Evolutionary conservation across 441 rosid genomes (phyloP).

Genomic region (Aquilaria agallochum): DNA sequence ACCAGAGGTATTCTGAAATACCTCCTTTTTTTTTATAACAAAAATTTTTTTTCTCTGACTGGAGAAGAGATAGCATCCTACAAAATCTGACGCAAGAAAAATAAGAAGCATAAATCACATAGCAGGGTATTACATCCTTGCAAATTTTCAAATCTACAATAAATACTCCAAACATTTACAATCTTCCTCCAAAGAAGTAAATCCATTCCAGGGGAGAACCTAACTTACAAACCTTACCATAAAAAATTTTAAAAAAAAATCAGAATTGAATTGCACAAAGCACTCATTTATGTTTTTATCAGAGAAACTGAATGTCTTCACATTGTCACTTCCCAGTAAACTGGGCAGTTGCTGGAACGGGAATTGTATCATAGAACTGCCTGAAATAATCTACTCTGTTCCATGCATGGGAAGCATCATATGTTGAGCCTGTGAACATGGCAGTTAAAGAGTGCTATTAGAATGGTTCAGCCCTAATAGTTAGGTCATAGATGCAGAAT

Average conservation of each 20-base stretch:
- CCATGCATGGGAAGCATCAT: slow-evolving; percentile 70
- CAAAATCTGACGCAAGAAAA: too few relatives aligned
- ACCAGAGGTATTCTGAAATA: too few relatives aligned
- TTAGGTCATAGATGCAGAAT: too few relatives aligned
- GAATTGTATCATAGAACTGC: slow-evolving; percentile 8
- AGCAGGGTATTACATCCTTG: too few relatives aligned
- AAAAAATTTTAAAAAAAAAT: not conserved
- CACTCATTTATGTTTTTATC: slow-evolving; percentile 1
- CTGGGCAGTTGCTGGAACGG: slow-evolving; percentile 11
- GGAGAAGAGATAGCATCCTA: too few relatives aligned
- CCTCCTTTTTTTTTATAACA: too few relatives aligned
- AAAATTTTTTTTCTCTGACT: too few relatives aligned
- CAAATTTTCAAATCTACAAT: too few relatives aligned
- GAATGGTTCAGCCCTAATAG: not conserved
- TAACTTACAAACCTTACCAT: slow-evolving; percentile 19
- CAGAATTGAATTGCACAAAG: too few relatives aligned
- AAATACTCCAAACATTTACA: slow-evolving; percentile 15
- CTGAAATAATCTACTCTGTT: slow-evolving; percentile 30
- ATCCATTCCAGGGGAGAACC: slow-evolving; percentile 7
- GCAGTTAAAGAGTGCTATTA: slow-evolving; percentile 2
- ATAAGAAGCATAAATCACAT: too few relatives aligned
- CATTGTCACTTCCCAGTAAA: slow-evolving; percentile 7
- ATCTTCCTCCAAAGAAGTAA: slow-evolving; percentile 7
- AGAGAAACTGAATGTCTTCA: slow-evolving; percentile 7
- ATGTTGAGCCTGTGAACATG: slow-evolving; percentile 45